Evolutionary conservation across 257 asterid species (phyloP).

Genomic region (Vinca minor): DNA sequence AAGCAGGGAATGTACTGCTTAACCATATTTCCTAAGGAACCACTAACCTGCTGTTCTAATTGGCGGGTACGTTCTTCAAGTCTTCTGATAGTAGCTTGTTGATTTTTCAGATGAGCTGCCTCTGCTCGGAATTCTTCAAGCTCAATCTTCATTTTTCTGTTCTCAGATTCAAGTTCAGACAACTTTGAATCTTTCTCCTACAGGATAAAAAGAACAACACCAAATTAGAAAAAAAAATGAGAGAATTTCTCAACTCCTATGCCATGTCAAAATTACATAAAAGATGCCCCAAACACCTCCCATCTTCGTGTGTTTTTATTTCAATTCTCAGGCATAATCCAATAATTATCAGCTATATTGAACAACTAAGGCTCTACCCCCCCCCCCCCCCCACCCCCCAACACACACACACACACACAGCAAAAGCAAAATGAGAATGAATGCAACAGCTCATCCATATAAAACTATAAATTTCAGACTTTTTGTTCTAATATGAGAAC

Average conservation of each 20-base stretch:
- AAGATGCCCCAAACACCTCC: neutral
- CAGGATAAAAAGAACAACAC: slow-evolving; percentile 15
- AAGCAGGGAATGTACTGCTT: neutral
- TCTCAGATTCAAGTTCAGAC: slow-evolving; percentile 87
- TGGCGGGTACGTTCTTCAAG: slow-evolving; percentile 98
- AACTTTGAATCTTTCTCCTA: slow-evolving; percentile 89
- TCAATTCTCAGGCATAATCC: neutral
- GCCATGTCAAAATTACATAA: neutral
- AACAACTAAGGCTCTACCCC: too few relatives aligned
- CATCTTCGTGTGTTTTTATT: neutral
- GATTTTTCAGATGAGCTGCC: slow-evolving; percentile 94
- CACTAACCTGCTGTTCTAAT: slow-evolving; percentile 86
- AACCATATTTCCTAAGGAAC: slow-evolving; percentile 2
- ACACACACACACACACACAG: too few relatives aligned
- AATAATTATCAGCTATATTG: neutral
- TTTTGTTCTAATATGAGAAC: too few relatives aligned
- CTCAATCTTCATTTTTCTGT: slow-evolving; percentile 96
- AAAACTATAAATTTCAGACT: neutral
- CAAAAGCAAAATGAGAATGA: neutral
- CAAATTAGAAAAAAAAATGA: slow-evolving; percentile 9
- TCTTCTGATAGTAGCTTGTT: slow-evolving; percentile 92
- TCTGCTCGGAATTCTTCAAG: slow-evolving; percentile 96
- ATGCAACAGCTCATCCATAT: neutral
- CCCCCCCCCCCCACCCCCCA: too few relatives aligned
- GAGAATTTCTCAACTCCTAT: neutral